Evolutionary conservation across 2,329 filamentous ascomycete species (phyloP).

Genomic region (Aspergillus amoenus): DNA sequence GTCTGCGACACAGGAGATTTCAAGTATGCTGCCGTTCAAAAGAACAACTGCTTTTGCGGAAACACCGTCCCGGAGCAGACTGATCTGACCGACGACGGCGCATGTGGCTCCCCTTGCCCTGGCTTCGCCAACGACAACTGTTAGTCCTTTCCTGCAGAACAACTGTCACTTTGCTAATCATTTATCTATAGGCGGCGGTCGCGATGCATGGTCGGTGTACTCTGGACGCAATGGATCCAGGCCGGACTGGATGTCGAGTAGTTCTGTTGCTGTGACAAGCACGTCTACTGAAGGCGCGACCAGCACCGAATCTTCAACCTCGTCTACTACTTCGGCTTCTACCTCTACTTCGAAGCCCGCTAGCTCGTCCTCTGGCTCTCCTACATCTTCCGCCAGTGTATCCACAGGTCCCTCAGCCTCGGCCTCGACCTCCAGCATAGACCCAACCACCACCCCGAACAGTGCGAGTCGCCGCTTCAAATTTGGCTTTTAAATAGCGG

Average conservation of each 20-base stretch:
- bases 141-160: not conserved
- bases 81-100: not conserved
- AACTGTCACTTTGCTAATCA: not conserved
- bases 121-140: not conserved
- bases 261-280: too few relatives aligned
- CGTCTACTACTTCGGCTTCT: not conserved
- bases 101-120: not conserved
- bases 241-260: not conserved
- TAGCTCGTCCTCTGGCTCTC: not conserved
- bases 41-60: not conserved
- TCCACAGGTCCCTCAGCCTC: not conserved
- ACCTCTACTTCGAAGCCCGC: not conserved
- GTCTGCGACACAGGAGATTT: not conserved
- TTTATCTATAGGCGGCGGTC: not conserved
- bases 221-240: too few relatives aligned
- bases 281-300: not conserved
- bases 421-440: not conserved
- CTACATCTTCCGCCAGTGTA: not conserved
- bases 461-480: slow-evolving; percentile 2
- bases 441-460: not conserved
- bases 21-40: not conserved
- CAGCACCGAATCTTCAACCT: not conserved
- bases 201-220: not conserved
- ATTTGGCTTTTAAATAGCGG: not conserved
- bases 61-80: not conserved